Percentiles rank a stretch among this genome's conserved stretches.
Evolutionary conservation across 1,139 yeast genomes (phyloP).

Genomic region (Sugiyamaella japonica): DNA sequence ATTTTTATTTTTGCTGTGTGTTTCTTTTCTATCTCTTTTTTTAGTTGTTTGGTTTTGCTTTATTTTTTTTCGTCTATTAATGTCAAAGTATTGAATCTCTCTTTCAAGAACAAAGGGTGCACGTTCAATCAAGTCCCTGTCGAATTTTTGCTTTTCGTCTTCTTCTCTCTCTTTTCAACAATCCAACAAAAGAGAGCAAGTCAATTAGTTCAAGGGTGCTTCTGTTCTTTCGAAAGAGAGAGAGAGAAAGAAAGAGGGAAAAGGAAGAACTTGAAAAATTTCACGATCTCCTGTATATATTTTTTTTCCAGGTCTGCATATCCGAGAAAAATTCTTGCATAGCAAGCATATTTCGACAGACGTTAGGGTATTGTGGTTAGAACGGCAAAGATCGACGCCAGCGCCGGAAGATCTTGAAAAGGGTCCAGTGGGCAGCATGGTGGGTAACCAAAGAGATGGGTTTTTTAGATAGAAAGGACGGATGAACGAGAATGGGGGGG

Average conservation of each 20-base stretch:
- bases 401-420: background rate
- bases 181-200: constrained; percentile 3
- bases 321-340: constrained; percentile 14
- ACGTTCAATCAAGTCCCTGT: background rate
- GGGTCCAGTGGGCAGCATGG: constrained; percentile 1
- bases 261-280: constrained; percentile 12
- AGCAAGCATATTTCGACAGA: constrained; percentile 11
- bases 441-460: background rate
- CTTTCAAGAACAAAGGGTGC: constrained; percentile 17
- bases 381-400: background rate
- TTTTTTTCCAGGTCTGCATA: constrained; percentile 10
- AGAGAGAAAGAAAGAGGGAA: constrained; percentile 17
- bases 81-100: constrained; percentile 1
- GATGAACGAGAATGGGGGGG: too few species aligned
- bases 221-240: constrained; percentile 12
- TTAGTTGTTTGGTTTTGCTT: background rate
- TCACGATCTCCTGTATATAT: constrained; percentile 14
- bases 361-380: background rate
- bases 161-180: background rate
- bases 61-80: background rate
- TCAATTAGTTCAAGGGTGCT: background rate
- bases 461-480: background rate
- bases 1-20: background rate
- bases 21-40: background rate
- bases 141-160: constrained; percentile 2